Conservation (phyloP, 768 basidiomycete genomes). For the Mycena galopus region DNA sequence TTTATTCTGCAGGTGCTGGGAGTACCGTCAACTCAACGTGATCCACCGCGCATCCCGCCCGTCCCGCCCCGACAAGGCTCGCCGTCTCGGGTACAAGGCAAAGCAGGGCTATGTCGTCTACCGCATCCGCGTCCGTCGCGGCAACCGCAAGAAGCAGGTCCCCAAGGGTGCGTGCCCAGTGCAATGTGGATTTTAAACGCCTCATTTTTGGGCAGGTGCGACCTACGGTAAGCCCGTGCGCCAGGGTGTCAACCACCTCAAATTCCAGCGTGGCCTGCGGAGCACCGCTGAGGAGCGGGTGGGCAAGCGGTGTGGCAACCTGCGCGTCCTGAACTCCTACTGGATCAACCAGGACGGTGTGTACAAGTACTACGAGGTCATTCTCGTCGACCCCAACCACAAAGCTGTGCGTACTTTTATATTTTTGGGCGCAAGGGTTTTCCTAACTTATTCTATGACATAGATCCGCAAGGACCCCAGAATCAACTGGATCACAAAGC, state of each 20-base stretch:
- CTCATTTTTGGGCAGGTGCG: slow-evolving; percentile 69
- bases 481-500: slow-evolving; percentile 99
- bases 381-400: slow-evolving; percentile 95
- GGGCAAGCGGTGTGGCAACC: slow-evolving; percentile 94
- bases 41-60: slow-evolving; percentile 98
- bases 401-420: slow-evolving; percentile 77
- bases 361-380: slow-evolving; percentile 99
- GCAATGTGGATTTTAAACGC: background rate
- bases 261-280: slow-evolving; percentile 94
- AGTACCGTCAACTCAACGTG: slow-evolving; percentile 97
- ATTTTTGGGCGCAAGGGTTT: background rate
- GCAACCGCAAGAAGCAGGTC: slow-evolving; percentile 99
- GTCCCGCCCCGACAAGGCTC: slow-evolving; percentile 98
- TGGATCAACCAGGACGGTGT: slow-evolving; percentile 99
- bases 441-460: slow-evolving; percentile 14
- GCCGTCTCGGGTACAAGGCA: slow-evolving; percentile 98
- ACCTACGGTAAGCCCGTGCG: slow-evolving; percentile 99
- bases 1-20: slow-evolving; percentile 84
- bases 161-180: slow-evolving; percentile 81
- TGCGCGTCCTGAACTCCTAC: slow-evolving; percentile 98
- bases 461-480: slow-evolving; percentile 95
- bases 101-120: slow-evolving; percentile 99
- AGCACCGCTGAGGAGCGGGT: slow-evolving; percentile 98
- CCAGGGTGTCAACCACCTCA: slow-evolving; percentile 99
- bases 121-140: slow-evolving; percentile 95